These are phyloP conservation scores for Pseudogymnoascus sp. DNA, from an alignment of 2,329 filamentous ascomycete genomes.

Conservation along the genomic window DNA sequence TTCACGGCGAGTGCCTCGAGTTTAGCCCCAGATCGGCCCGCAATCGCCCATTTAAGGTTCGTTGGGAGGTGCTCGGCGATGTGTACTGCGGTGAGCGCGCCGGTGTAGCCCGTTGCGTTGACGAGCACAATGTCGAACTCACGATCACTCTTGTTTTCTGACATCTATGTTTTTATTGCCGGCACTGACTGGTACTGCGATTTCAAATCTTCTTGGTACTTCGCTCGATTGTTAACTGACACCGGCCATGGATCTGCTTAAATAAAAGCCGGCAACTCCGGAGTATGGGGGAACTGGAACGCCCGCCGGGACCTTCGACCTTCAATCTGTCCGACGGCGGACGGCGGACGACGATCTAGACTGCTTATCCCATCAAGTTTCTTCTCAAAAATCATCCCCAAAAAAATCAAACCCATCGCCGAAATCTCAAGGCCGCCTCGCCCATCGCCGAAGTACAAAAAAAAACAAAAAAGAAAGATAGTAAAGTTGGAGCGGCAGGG, in stretches of 20 bases:
- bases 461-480: too few species aligned
- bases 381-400: too few species aligned
- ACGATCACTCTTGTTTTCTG: slow-evolving; percentile 11
- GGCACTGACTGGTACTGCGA: not conserved
- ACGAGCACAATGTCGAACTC: slow-evolving; percentile 59
- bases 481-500: slow-evolving; percentile 1
- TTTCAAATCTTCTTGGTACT: not conserved
- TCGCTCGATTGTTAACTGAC: not conserved
- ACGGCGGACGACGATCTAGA: not conserved
- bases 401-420: too few species aligned
- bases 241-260: not conserved
- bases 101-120: slow-evolving; percentile 75
- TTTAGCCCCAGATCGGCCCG: slow-evolving; percentile 70
- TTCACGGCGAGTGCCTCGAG: slow-evolving; percentile 60
- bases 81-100: slow-evolving; percentile 66
- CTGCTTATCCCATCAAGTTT: too few species aligned
- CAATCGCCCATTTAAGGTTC: slow-evolving; percentile 78
- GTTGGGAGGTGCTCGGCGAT: slow-evolving; percentile 64
- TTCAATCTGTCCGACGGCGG: not conserved
- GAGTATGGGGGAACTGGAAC: not conserved
- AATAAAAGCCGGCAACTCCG: not conserved
- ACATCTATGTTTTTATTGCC: not conserved
- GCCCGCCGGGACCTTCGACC: not conserved
- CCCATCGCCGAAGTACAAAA: too few species aligned
- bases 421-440: too few species aligned